Percentiles rank a stretch among this genome's conserved stretches.
Evolutionary conservation across 2,329 filamentous ascomycete species (phyloP).

Genomic region (Drechslera avenae): DNA sequence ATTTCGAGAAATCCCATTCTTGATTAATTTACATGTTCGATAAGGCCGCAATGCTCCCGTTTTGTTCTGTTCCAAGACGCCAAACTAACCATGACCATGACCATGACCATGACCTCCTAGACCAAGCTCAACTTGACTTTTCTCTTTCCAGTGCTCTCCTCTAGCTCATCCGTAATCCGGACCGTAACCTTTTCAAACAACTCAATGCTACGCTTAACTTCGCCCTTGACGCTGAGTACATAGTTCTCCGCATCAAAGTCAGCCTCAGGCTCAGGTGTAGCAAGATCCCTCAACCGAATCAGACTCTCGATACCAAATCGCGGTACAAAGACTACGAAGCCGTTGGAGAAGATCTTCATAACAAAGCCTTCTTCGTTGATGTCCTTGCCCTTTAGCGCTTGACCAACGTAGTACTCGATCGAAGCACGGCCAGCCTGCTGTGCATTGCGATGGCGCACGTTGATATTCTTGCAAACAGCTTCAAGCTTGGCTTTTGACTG

Average conservation of each 20-base stretch:
- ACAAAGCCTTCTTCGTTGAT: conserved; percentile 90
- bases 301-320: conserved; percentile 93
- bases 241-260: conserved; percentile 88
- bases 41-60: too few species aligned
- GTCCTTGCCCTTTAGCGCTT: conserved; percentile 80
- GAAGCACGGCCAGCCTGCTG: conserved; percentile 93
- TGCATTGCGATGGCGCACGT: conserved; percentile 93
- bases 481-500: conserved; percentile 85
- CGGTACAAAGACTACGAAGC: conserved; percentile 94
- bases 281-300: conserved; percentile 83
- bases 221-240: conserved; percentile 65
- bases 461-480: conserved; percentile 97
- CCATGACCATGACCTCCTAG: conserved; percentile 27
- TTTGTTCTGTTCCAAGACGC: too few species aligned
- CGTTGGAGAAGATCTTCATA: conserved; percentile 97
- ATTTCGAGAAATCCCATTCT: too few species aligned
- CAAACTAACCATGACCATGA: background rate
- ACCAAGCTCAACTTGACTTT: conserved; percentile 73
- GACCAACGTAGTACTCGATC: conserved; percentile 97
- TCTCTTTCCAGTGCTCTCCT: conserved; percentile 94
- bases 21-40: too few species aligned
- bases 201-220: conserved; percentile 68
- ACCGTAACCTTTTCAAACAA: conserved; percentile 92
- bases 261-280: conserved; percentile 74
- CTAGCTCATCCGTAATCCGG: conserved; percentile 87